These are phyloP conservation scores for Rhizopogon salebrosus DNA, from an alignment of 768 basidiomycete genomes.

Conservation along the genomic window DNA sequence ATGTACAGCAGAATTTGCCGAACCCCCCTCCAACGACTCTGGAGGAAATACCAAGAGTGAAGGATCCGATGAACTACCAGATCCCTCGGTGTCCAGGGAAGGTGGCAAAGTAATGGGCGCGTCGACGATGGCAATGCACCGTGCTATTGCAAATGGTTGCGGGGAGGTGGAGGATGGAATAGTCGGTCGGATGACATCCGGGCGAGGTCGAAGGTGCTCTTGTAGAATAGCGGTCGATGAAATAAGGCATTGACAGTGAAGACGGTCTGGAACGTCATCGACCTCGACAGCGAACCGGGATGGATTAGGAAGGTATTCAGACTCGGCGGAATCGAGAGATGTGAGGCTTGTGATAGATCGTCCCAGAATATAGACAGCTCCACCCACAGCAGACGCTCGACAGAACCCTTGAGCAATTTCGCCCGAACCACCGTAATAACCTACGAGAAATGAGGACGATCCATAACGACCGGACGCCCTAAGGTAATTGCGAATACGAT, in stretches of 20 bases:
- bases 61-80: conserved; percentile 42
- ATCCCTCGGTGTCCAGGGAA: conserved; percentile 17
- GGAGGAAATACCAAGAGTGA: conserved; percentile 76
- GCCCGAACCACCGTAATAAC: conserved; percentile 90
- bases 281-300: conserved; percentile 42
- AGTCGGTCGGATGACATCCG: conserved; percentile 13
- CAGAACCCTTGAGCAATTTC: conserved; percentile 91
- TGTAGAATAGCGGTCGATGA: conserved; percentile 38
- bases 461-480: conserved; percentile 84
- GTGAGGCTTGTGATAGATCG: conserved; percentile 31
- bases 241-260: conserved; percentile 52
- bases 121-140: conserved; percentile 49
- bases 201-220: conserved; percentile 16
- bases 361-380: conserved; percentile 70
- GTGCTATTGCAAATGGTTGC: conserved; percentile 29
- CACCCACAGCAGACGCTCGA: conserved; percentile 79
- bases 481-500: conserved; percentile 69
- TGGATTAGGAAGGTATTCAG: conserved; percentile 2
- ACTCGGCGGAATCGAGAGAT: conserved; percentile 20
- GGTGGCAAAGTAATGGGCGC: conserved; percentile 28
- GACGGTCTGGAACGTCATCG: conserved; percentile 54
- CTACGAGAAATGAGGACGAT: conserved; percentile 83
- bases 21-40: conserved; percentile 41
- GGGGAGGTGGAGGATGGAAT: neutral
- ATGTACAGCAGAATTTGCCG: conserved; percentile 47